These are phyloP conservation scores for Picocystis sp. DNA, from an alignment of 163 green algal species.

Conservation along the genomic window DNA sequence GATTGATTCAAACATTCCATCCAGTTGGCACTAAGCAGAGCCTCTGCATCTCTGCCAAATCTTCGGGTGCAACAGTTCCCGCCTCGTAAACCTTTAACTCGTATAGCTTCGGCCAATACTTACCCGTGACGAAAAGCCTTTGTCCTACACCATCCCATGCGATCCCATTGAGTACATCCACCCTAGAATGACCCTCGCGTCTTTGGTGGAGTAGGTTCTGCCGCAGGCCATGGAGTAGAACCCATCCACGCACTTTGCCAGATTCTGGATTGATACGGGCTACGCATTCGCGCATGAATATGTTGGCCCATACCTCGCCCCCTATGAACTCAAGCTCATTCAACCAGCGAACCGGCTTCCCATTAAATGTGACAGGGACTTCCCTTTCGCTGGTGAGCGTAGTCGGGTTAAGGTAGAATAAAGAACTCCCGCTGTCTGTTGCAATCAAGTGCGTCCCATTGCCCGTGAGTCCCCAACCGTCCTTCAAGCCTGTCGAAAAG, in stretches of 20 bases:
- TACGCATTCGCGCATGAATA: conserved; percentile 74
- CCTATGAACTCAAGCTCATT: conserved; percentile 63
- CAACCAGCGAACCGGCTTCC: conserved; percentile 5
- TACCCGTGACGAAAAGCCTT: conserved; percentile 71
- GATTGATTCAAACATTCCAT: too few relatives aligned
- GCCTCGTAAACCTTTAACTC: conserved; percentile 27
- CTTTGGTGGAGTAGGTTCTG: conserved; percentile 10
- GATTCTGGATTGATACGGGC: conserved; percentile 42
- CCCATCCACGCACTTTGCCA: conserved; percentile 36
- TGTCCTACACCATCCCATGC: conserved; percentile 40
- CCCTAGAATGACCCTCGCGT: conserved; percentile 1
- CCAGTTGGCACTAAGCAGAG: too few relatives aligned
- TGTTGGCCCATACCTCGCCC: conserved; percentile 61
- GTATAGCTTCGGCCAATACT: conserved; percentile 71
- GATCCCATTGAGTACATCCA: conserved; percentile 82
- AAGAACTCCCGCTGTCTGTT: conserved; percentile 7
- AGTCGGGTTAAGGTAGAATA: conserved; percentile 17
- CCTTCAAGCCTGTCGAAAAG: conserved; percentile 1
- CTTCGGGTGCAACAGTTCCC: too few relatives aligned
- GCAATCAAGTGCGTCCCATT: conserved; percentile 11
- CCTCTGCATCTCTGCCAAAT: too few relatives aligned
- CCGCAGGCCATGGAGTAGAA: conserved; percentile 37
- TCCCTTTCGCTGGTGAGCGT: conserved; percentile 6
- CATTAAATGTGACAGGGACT: conserved; percentile 9
- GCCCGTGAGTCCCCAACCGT: conserved; percentile 15